phyloP scores from a whole-genome alignment of 1,139 yeast genomes.

The Blastobotrys proliferans region DNA sequence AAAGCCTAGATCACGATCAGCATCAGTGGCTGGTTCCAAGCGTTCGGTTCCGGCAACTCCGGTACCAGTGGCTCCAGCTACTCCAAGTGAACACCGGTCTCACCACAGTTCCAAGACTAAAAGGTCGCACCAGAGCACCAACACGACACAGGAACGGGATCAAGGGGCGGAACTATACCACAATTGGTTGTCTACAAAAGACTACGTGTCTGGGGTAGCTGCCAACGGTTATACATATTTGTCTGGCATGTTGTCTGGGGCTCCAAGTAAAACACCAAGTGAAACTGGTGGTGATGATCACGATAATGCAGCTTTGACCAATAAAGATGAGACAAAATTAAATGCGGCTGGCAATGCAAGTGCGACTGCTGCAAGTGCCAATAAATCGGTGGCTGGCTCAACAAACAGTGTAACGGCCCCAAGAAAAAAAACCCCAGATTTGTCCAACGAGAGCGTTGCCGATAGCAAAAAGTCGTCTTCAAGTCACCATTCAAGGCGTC shows the following conservation, averaged over 20 bases:
- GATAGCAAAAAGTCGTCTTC: too few species aligned
- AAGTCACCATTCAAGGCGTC: too few species aligned
- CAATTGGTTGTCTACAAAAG: slow-evolving; percentile 16
- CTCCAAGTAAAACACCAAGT: too few species aligned
- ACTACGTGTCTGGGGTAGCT: slow-evolving; percentile 11
- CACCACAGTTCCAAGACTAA: neutral
- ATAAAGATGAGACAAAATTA: neutral
- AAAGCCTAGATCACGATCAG: neutral
- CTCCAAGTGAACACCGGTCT: neutral
- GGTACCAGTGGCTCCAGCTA: neutral
- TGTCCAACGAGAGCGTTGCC: too few species aligned
- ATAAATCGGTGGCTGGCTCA: too few species aligned
- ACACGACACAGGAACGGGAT: neutral
- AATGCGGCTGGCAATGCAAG: slow-evolving; percentile 1
- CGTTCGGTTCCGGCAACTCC: too few species aligned
- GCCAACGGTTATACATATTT: neutral
- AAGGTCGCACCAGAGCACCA: neutral
- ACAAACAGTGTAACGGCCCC: too few species aligned
- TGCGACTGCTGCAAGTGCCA: too few species aligned
- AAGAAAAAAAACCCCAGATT: too few species aligned
- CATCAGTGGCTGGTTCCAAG: too few species aligned
- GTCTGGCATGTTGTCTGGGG: neutral
- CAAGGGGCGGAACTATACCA: slow-evolving; percentile 13
- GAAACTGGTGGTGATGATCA: neutral
- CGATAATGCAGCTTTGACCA: neutral